Base-by-base conservation (phyloP, 352 stramenopile species). In the Ophiocytium majus region DNA sequence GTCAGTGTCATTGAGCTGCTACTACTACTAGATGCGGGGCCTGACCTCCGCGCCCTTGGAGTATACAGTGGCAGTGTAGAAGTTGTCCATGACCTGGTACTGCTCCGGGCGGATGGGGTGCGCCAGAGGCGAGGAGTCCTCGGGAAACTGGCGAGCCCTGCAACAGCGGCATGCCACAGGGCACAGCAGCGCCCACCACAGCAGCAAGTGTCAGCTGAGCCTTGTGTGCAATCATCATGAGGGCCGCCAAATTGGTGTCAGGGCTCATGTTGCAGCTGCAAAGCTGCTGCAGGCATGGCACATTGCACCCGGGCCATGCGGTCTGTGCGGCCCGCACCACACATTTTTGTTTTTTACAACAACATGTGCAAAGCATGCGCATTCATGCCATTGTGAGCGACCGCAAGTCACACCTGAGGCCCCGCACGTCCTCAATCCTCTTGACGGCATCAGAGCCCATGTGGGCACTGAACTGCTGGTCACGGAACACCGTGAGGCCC, bases 81-180 rank as follows among this genome's bases (percentile, higher is more conserved):
- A 96, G 85, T 96, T 96, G 85, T 96, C 92, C 90, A 96, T 96
- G 64, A 86, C 90, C n/a, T 95, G 92, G 89, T 96, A 96, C 0
- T 83, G 91, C 81, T 96, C 93, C 0, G 94, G 94, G 10, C 94
- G 91, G 76, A 97, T 95, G 0, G 94, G 93, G 88, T 97, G 94
- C 37, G 90, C 90, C 92, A 96, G 94, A 33, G 91, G 90, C 5
- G 92, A 91, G 43, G 90, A 91, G 87, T 96, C 94, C 88, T 97
- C 92, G 0, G 88, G 80, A 86, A 97, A 97, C 81, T 93, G 90
- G 10, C 71, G 35, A 49, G 87, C 85, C 35, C 84, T 35, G 64
- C 5, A 80, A 81, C 81, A 81, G 9, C 9, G 5, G 75, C 35
- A 81, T n/a, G 23, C 5, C 1, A 81, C 34, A 33, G 5, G 75